Conservation (phyloP, 2,329 filamentous ascomycete species). For the Colletotrichum tamarilloi region DNA sequence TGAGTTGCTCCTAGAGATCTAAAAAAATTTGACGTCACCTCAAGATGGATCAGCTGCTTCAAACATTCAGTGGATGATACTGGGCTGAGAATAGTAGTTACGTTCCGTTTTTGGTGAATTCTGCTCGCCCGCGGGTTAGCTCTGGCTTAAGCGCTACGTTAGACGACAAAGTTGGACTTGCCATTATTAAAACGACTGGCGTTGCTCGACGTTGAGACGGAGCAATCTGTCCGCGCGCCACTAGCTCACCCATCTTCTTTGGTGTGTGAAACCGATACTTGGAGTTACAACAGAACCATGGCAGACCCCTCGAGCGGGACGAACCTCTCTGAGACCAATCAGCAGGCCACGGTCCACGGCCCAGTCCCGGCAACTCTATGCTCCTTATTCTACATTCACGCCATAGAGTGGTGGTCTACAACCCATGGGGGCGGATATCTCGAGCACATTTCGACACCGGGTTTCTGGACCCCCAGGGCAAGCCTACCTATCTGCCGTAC, state of each 20-base stretch:
- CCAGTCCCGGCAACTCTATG: not conserved
- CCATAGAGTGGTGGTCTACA: not conserved
- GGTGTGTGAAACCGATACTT: slow-evolving; percentile 29
- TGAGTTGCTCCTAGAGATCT: not conserved
- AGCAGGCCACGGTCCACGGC: not conserved
- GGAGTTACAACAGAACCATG: not conserved
- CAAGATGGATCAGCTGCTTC: slow-evolving; percentile 7
- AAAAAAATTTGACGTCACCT: slow-evolving; percentile 21
- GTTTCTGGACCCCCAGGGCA: no score
- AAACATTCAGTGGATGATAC: not conserved
- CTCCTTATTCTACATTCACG: not conserved
- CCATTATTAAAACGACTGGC: not conserved
- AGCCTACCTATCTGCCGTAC: no score
- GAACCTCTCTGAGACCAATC: slow-evolving; percentile 25
- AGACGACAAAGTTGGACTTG: not conserved
- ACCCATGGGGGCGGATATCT: no score
- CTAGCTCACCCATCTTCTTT: not conserved
- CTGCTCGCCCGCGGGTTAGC: not conserved
- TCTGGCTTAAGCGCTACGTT: not conserved
- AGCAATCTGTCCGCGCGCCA: slow-evolving; percentile 20
- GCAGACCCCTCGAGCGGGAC: slow-evolving; percentile 5
- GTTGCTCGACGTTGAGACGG: slow-evolving; percentile 10
- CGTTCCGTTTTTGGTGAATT: not conserved
- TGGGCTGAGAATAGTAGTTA: not conserved
- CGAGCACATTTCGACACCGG: no score